Percentiles rank a stretch among this genome's conserved stretches.
Conservation (phyloP, 2,329 filamentous ascomycete genomes). For the Xylariaceae sp. region DNA sequence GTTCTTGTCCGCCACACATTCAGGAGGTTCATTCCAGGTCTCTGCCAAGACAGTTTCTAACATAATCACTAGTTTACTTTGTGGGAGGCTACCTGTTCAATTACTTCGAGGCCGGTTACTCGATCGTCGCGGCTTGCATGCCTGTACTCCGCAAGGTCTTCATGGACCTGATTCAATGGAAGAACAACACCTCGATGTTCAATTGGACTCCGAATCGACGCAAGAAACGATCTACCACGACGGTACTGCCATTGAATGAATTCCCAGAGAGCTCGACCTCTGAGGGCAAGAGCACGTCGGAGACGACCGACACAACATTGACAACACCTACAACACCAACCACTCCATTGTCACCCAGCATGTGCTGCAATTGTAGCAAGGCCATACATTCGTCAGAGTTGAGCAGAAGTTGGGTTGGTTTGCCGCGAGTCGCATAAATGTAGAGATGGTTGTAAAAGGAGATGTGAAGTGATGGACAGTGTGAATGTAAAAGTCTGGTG, state of each 20-base stretch:
- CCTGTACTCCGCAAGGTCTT: constrained; percentile 29
- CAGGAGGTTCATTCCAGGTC: not conserved
- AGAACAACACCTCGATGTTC: not conserved
- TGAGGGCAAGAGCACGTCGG: constrained; percentile 1
- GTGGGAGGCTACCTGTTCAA: constrained; percentile 30
- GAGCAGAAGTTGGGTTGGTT: not conserved
- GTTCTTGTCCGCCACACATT: not conserved
- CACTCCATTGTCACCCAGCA: not conserved
- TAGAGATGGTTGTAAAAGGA: not conserved
- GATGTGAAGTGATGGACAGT: no score
- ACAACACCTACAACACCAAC: not conserved
- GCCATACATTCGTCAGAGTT: not conserved
- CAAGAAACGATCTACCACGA: not conserved
- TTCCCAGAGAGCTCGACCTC: not conserved
- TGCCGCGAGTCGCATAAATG: not conserved
- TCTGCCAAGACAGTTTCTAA: constrained; percentile 8
- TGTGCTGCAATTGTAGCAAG: not conserved
- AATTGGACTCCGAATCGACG: not conserved
- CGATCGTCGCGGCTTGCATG: constrained; percentile 30
- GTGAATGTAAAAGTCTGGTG: not conserved
- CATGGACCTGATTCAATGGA: constrained; percentile 23
- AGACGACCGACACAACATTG: constrained; percentile 12
- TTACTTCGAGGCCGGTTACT: constrained; percentile 24
- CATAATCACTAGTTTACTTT: constrained; percentile 19
- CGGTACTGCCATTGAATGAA: constrained; percentile 18